phyloP scores from a whole-genome alignment of 768 basidiomycete genomes.

The Sporobolomyces roseus region DNA sequence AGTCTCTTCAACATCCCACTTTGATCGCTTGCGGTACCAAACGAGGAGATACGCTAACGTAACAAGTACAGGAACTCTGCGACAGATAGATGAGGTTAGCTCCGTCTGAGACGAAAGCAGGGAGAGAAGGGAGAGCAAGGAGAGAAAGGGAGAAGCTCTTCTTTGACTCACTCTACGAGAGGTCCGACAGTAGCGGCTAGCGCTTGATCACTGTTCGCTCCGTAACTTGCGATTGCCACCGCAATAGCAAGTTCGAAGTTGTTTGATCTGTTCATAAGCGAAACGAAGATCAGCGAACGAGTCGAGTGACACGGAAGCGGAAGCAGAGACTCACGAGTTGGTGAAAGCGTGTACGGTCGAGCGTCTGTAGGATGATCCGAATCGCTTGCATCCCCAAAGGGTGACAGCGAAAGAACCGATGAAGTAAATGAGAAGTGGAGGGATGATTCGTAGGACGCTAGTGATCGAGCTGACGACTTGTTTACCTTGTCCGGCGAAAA shows the following conservation, averaged over 20 bases:
- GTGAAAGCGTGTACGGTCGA: constrained; percentile 52
- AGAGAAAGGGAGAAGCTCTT: too few species aligned
- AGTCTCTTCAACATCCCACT: too few species aligned
- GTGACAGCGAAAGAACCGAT: constrained; percentile 59
- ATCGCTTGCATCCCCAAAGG: constrained; percentile 11
- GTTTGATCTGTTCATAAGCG: neutral
- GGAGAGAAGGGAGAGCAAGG: neutral
- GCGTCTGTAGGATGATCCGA: neutral
- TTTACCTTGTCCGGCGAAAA: constrained; percentile 64
- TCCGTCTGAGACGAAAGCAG: neutral
- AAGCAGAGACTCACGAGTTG: constrained; percentile 44
- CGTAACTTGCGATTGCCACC: constrained; percentile 71
- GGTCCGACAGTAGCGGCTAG: constrained; percentile 64
- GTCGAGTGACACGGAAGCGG: neutral
- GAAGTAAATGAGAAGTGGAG: constrained; percentile 65
- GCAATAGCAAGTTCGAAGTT: constrained; percentile 71
- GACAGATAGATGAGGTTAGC: neutral
- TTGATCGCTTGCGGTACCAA: constrained; percentile 51
- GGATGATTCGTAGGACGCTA: constrained; percentile 70
- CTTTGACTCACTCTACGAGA: constrained; percentile 48
- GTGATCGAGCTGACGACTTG: constrained; percentile 44
- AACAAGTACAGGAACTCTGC: constrained; percentile 65
- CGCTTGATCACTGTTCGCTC: constrained; percentile 71
- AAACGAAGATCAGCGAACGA: constrained; percentile 46
- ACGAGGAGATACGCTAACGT: constrained; percentile 64